Percentiles rank a stretch among this genome's conserved stretches.
These are phyloP conservation scores for Penicillium sp. DNA, from an alignment of 2,329 filamentous ascomycete species.

Conservation along the genomic window DNA sequence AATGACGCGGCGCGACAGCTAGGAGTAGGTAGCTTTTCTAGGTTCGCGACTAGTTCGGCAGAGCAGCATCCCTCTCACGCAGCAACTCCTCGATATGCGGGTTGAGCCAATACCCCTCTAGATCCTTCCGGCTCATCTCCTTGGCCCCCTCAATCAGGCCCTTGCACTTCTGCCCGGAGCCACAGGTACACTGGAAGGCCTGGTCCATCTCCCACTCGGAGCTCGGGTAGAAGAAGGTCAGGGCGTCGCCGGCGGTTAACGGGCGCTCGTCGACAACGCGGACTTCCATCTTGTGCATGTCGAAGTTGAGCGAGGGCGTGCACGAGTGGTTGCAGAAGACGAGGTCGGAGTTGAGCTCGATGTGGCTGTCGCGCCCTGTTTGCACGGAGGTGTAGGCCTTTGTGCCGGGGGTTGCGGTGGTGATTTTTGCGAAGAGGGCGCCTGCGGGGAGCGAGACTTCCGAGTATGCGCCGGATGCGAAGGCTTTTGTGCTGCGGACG, in stretches of 20 bases:
- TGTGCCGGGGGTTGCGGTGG: conserved; percentile 48
- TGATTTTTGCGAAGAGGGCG: conserved; percentile 55
- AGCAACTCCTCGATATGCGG: conserved; percentile 44
- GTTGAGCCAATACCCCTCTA: conserved; percentile 50
- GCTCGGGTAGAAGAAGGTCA: conserved; percentile 57
- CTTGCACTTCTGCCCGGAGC: conserved; percentile 41
- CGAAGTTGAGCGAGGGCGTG: conserved; percentile 58
- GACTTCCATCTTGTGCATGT: conserved; percentile 52
- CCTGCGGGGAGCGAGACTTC: conserved; percentile 56
- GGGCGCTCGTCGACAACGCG: conserved; percentile 38
- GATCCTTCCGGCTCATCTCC: conserved; percentile 36
- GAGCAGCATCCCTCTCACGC: conserved; percentile 22
- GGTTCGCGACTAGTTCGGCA: not conserved
- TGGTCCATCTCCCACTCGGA: conserved; percentile 57
- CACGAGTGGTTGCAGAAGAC: conserved; percentile 64
- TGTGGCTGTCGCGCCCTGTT: conserved; percentile 53
- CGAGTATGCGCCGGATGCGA: conserved; percentile 50
- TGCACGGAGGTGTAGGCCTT: conserved; percentile 60
- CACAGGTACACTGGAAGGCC: conserved; percentile 51
- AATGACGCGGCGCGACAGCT: not conserved
- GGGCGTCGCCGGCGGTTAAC: conserved; percentile 39
- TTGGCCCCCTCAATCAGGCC: conserved; percentile 48
- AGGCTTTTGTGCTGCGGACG: conserved; percentile 38
- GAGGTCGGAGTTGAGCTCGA: conserved; percentile 62
- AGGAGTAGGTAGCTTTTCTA: too few relatives aligned